Conservation (phyloP, 2,329 filamentous ascomycete species). For the Paradendryphiella salina region DNA sequence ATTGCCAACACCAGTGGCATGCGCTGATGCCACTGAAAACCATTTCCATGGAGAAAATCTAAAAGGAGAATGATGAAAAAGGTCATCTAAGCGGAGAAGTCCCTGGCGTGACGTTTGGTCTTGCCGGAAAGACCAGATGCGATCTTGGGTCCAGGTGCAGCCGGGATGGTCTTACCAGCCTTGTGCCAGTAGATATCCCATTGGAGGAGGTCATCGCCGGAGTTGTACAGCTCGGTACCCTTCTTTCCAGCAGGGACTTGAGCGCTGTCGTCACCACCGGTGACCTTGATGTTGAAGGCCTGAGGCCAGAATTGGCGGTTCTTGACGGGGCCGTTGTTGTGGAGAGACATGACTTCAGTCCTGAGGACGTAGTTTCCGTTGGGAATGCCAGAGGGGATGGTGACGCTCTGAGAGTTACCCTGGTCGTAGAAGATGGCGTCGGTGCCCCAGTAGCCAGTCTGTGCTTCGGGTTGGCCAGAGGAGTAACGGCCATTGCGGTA, state of each 20-base stretch:
- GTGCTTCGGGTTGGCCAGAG: constrained; percentile 22
- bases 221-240: constrained; percentile 38
- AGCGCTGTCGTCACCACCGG: constrained; percentile 33
- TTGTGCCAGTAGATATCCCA: constrained; percentile 40
- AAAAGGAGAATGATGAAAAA: neutral
- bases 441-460: constrained; percentile 40
- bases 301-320: constrained; percentile 44
- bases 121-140: constrained; percentile 22
- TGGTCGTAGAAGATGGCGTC: constrained; percentile 44
- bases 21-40: neutral
- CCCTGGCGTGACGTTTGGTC: constrained; percentile 29
- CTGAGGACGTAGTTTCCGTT: constrained; percentile 44
- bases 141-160: constrained; percentile 30
- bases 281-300: constrained; percentile 43
- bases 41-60: neutral
- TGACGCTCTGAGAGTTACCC: constrained; percentile 37
- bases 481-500: constrained; percentile 37
- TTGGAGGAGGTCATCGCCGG: constrained; percentile 32
- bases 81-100: constrained; percentile 29
- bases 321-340: constrained; percentile 40
- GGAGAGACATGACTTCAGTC: constrained; percentile 42
- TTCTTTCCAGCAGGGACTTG: constrained; percentile 33
- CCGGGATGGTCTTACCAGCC: constrained; percentile 27
- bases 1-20: neutral
- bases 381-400: constrained; percentile 39